Conservation (phyloP, 1,284 basidiomycete genomes). For the Heterobasidion occidentale region DNA sequence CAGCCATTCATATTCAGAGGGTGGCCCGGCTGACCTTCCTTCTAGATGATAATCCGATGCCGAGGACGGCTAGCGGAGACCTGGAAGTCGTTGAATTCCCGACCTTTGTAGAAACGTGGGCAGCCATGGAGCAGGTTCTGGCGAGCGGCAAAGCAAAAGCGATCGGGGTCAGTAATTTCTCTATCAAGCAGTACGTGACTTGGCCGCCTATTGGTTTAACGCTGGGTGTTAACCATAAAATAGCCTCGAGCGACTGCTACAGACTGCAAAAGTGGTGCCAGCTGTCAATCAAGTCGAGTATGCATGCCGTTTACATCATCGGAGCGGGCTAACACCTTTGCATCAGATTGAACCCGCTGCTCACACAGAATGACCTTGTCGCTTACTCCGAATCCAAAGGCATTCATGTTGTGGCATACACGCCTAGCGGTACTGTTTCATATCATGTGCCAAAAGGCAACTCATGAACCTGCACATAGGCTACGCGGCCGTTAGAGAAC, state of each 20-base stretch:
- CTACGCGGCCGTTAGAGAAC: slow-evolving; percentile 29
- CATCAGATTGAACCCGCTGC: neutral
- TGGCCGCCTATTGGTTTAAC: neutral
- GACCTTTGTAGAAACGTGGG: slow-evolving; percentile 34
- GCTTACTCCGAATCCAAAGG: neutral
- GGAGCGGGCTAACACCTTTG: neutral
- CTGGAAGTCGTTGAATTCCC: slow-evolving; percentile 15
- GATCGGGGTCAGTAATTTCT: slow-evolving; percentile 39
- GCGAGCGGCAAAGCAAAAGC: slow-evolving; percentile 37
- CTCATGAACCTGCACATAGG: slow-evolving; percentile 15
- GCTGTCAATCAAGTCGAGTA: slow-evolving; percentile 14
- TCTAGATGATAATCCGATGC: neutral
- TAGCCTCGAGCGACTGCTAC: slow-evolving; percentile 31
- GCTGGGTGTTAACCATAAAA: neutral
- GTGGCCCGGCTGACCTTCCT: neutral
- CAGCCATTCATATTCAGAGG: neutral
- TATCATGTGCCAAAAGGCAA: neutral
- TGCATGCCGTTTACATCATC: neutral
- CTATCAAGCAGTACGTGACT: slow-evolving; percentile 29
- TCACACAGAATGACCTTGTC: neutral
- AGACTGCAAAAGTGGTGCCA: slow-evolving; percentile 26
- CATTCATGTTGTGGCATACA: neutral
- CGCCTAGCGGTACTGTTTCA: neutral
- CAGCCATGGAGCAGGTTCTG: slow-evolving; percentile 34
- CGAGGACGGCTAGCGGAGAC: neutral